These are phyloP conservation scores for Acacia concinna DNA, from an alignment of 331 rosid genomes.

Conservation along the genomic window DNA sequence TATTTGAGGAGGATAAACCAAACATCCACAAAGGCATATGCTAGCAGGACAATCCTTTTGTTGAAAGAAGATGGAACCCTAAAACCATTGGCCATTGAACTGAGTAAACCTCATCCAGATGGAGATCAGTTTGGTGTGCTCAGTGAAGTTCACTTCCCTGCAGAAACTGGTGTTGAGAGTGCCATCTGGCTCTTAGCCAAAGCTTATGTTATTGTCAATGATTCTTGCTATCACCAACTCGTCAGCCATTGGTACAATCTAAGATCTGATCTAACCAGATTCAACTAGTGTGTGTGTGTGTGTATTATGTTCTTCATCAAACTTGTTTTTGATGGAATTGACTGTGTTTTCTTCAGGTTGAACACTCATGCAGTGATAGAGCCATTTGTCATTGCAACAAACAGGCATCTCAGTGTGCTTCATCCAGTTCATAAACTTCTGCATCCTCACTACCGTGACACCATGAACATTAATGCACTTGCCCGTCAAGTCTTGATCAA, in stretches of 20 bases:
- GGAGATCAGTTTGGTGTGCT: constrained; percentile 26
- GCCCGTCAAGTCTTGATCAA: neutral
- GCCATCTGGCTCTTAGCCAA: neutral
- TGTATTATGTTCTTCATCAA: neutral
- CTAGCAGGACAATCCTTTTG: constrained; percentile 13
- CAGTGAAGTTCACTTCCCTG: constrained; percentile 17
- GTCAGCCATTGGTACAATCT: neutral
- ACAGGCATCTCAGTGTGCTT: neutral
- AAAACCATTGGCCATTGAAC: constrained; percentile 26
- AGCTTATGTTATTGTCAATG: constrained; percentile 1
- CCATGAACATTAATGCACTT: neutral
- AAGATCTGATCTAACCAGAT: neutral
- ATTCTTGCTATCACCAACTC: neutral
- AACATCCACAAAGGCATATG: constrained; percentile 25
- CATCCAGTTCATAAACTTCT: neutral
- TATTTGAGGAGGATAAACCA: constrained; percentile 10
- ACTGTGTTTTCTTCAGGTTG: neutral
- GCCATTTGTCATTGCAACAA: neutral
- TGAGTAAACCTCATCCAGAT: constrained; percentile 12
- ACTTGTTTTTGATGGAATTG: neutral
- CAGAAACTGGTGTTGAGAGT: neutral
- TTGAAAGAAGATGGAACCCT: neutral
- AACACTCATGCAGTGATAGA: neutral
- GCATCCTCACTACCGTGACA: neutral
- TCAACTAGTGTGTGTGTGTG: no score